These are phyloP conservation scores for Passalora sequoiae DNA, from an alignment of 2,329 filamentous ascomycete genomes.

Conservation along the genomic window DNA sequence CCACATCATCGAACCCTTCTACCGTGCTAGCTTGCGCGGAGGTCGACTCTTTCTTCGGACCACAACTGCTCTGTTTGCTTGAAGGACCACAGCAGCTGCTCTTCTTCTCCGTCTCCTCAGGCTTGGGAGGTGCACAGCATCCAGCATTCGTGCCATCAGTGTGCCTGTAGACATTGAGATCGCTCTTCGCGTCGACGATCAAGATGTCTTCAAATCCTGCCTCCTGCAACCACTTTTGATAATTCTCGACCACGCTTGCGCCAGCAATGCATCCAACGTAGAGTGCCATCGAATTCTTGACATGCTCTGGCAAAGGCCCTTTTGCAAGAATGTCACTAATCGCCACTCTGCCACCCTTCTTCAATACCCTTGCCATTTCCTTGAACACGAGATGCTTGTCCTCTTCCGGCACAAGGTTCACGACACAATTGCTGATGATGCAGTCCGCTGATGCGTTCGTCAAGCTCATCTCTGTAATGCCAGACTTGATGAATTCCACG, in stretches of 20 bases:
- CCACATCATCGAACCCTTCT: constrained; percentile 4
- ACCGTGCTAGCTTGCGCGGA: not conserved
- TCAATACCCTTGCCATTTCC: constrained; percentile 10
- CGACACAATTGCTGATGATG: constrained; percentile 13
- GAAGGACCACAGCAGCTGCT: constrained; percentile 4
- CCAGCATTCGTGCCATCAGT: constrained; percentile 6
- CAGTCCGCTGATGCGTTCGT: constrained; percentile 2
- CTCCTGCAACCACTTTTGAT: constrained; percentile 8
- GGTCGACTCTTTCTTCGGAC: not conserved
- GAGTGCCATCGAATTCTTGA: constrained; percentile 6
- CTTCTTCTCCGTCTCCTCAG: constrained; percentile 4
- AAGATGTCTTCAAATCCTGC: constrained; percentile 8
- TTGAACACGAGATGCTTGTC: constrained; percentile 13
- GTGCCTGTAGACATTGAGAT: constrained; percentile 10
- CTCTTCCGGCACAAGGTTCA: constrained; percentile 10
- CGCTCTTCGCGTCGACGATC: constrained; percentile 12
- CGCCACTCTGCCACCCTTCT: constrained; percentile 6
- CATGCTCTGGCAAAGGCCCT: constrained; percentile 5
- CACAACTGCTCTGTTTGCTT: not conserved
- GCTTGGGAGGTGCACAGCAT: constrained; percentile 8
- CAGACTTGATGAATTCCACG: constrained; percentile 9
- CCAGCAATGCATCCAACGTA: constrained; percentile 12
- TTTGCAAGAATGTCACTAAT: constrained; percentile 12
- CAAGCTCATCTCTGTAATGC: constrained; percentile 4
- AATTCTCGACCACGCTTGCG: constrained; percentile 6